Percentiles rank a stretch among this genome's conserved stretches.
Evolutionary conservation across 75 land plant species (phyloP).

Genomic region (Chamaecyparis obtusa): DNA sequence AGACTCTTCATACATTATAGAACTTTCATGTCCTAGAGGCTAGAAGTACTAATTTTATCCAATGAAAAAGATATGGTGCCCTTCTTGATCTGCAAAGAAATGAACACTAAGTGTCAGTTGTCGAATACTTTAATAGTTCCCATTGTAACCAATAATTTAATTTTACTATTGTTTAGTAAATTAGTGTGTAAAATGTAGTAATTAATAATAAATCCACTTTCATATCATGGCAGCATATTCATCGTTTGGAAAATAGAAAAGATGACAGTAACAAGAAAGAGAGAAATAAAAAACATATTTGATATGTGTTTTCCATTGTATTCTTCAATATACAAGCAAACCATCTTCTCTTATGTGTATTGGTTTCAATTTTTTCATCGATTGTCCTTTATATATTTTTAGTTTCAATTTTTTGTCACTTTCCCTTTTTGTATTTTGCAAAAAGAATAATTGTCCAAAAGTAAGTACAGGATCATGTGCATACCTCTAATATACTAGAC

Average conservation of each 20-base stretch:
- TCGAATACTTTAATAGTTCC: too few species aligned
- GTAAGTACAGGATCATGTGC: not conserved
- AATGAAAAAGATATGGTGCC: too few species aligned
- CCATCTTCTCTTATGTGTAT: not conserved
- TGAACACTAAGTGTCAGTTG: too few species aligned
- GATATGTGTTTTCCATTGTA: not conserved
- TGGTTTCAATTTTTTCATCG: not conserved
- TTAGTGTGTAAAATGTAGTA: not conserved
- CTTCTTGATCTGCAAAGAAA: too few species aligned
- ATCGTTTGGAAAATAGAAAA: too few species aligned
- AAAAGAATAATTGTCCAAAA: not conserved
- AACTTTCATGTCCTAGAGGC: too few species aligned
- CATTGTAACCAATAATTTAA: too few species aligned
- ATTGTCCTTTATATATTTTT: not conserved
- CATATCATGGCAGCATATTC: not conserved
- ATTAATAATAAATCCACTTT: not conserved
- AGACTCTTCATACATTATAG: too few species aligned
- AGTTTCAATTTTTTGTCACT: not conserved
- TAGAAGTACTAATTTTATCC: too few species aligned
- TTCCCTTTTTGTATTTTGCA: not conserved
- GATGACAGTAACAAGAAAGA: not conserved
- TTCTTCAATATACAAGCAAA: not conserved
- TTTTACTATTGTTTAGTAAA: too few species aligned
- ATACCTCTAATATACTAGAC: not conserved
- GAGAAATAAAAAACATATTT: too few species aligned